Conservation (phyloP, 164 flowering plant species). For the Cinnamomum micranthum region DNA sequence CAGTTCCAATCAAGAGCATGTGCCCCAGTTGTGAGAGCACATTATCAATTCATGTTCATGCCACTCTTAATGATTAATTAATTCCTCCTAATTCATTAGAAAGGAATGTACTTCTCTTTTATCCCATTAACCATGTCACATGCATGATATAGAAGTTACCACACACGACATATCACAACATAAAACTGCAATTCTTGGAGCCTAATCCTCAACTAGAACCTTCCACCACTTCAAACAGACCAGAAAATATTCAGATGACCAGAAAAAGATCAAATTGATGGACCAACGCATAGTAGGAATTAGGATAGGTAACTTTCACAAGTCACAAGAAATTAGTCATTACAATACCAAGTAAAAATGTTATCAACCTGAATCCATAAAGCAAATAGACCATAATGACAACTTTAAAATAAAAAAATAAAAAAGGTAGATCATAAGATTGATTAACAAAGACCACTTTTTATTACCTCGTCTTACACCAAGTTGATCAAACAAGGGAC, state of each 20-base stretch:
- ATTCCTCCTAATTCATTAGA: no score
- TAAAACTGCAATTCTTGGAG: not conserved
- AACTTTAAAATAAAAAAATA: no score
- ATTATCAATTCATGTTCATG: no score
- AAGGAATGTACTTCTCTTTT: no score
- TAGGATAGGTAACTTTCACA: not conserved
- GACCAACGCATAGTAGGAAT: not conserved
- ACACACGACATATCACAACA: no score
- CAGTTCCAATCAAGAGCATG: no score
- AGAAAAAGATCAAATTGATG: not conserved
- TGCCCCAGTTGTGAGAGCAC: no score
- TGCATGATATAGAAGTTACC: no score
- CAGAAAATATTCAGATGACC: not conserved
- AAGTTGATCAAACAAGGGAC: conserved; percentile 85
- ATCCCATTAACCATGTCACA: no score
- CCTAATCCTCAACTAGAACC: not conserved
- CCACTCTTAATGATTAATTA: no score
- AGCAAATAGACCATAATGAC: not conserved
- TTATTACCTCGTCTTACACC: conserved; percentile 75
- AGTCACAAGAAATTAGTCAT: not conserved
- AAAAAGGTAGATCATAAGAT: not conserved
- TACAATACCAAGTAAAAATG: not conserved
- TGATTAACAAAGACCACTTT: not conserved
- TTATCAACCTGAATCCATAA: not conserved
- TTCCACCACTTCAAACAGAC: not conserved